A percentile compares a stretch with the other conserved stretches of the same genome.
Conservation (phyloP, 75 land plant species). For the Sequoia sempervirens region DNA sequence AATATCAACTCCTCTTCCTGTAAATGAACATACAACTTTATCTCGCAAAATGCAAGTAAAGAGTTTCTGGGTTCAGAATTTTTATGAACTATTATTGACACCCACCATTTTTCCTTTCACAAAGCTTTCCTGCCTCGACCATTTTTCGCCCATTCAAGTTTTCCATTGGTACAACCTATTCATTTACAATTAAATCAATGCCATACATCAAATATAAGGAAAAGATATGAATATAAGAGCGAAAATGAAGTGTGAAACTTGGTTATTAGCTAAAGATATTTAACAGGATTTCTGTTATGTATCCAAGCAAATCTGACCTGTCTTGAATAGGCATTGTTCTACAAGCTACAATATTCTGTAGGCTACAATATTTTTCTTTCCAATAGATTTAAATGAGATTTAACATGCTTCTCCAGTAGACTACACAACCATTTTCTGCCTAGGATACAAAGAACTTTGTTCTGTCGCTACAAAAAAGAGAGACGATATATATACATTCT, state of each 20-base stretch:
- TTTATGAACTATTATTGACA: not conserved
- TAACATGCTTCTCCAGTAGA: not conserved
- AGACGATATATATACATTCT: not conserved
- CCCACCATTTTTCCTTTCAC: slow-evolving; percentile 95
- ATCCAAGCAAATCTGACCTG: not conserved
- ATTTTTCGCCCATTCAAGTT: slow-evolving; percentile 89
- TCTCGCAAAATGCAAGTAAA: not conserved
- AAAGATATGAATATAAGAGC: not conserved
- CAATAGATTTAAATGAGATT: not conserved
- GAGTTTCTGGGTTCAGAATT: not conserved
- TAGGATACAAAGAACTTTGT: not conserved
- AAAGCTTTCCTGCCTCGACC: slow-evolving; percentile 86
- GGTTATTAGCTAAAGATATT: not conserved
- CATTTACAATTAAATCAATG: not conserved
- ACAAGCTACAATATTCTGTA: not conserved
- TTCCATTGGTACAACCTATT: slow-evolving; percentile 90
- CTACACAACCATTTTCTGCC: not conserved
- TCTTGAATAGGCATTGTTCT: not conserved
- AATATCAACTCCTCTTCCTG: slow-evolving; percentile 97
- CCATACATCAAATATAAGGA: not conserved
- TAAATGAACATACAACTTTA: slow-evolving; percentile 10
- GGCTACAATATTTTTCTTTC: not conserved
- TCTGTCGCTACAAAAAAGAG: not conserved
- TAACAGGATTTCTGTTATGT: not conserved
- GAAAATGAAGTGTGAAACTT: slow-evolving; percentile 1